These are phyloP conservation scores for Pleurotus sapidus DNA, from an alignment of 768 basidiomycete genomes.

Conservation along the genomic window DNA sequence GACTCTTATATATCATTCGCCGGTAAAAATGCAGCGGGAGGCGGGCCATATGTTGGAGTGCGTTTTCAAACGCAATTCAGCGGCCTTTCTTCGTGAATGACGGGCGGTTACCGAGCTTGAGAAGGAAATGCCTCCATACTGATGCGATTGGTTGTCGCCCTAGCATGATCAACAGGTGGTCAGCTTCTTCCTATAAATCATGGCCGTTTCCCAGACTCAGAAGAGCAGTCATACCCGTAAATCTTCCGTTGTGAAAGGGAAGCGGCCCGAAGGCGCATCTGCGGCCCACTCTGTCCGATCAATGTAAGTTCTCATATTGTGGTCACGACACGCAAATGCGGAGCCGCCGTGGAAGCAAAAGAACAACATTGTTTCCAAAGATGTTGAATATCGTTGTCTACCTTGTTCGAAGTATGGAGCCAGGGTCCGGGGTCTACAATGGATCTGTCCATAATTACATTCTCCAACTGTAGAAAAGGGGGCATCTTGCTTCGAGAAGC, in stretches of 20 bases:
- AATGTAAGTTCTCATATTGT: too few relatives aligned
- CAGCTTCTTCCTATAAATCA: not conserved
- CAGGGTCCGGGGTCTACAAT: too few relatives aligned
- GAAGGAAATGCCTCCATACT: not conserved
- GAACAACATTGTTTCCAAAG: too few relatives aligned
- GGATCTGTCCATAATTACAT: too few relatives aligned
- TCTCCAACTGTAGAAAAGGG: too few relatives aligned
- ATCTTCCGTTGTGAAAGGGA: not conserved
- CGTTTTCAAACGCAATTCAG: not conserved
- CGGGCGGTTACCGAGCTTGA: not conserved
- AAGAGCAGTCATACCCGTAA: not conserved
- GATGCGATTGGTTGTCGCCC: not conserved
- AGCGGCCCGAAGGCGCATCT: conserved; percentile 2
- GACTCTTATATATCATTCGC: conserved; percentile 7
- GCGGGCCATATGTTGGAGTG: not conserved
- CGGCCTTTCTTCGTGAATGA: conserved; percentile 6
- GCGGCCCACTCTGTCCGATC: not conserved
- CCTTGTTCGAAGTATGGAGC: too few relatives aligned
- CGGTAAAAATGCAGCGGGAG: not conserved
- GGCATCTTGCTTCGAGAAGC: too few relatives aligned
- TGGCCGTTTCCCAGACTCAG: not conserved
- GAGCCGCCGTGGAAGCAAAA: too few relatives aligned
- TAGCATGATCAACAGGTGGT: not conserved
- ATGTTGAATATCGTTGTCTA: too few relatives aligned
- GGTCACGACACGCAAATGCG: too few relatives aligned